phyloP scores from a whole-genome alignment of 208 protist species.

The Acanthamoeba royreba region DNA sequence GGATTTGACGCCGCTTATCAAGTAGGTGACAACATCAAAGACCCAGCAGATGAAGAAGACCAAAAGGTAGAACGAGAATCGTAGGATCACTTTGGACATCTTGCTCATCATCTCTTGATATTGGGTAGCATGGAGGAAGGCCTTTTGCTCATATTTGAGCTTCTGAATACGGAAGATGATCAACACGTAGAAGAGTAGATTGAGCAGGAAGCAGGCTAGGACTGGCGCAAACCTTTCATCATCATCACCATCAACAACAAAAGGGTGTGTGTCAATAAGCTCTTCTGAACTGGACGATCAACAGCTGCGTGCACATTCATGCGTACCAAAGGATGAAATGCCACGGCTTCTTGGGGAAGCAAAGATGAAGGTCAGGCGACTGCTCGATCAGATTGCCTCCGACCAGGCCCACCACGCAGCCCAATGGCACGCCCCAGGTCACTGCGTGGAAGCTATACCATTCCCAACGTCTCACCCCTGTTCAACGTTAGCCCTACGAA shows the following conservation, averaged over 20 bases:
- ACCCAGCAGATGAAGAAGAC: slow-evolving; percentile 16
- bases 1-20: background rate
- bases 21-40: background rate
- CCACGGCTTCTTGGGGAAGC: background rate
- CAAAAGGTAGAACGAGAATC: background rate
- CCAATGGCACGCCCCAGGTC: background rate
- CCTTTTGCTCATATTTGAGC: too few species aligned
- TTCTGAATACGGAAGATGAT: background rate
- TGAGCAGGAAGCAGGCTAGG: background rate
- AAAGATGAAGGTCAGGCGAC: background rate
- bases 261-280: too few species aligned
- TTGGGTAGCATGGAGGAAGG: too few species aligned
- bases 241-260: background rate
- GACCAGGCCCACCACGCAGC: background rate
- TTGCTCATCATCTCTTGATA: background rate
- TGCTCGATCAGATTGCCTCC: background rate
- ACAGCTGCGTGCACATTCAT: background rate
- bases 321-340: background rate
- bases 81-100: background rate
- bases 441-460: background rate
- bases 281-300: too few species aligned
- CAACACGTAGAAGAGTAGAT: background rate
- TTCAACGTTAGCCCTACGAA: too few species aligned
- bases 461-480: background rate
- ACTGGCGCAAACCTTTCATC: background rate